Conservation (phyloP, 306 rosid genomes). For the Canavalia gladiata region DNA sequence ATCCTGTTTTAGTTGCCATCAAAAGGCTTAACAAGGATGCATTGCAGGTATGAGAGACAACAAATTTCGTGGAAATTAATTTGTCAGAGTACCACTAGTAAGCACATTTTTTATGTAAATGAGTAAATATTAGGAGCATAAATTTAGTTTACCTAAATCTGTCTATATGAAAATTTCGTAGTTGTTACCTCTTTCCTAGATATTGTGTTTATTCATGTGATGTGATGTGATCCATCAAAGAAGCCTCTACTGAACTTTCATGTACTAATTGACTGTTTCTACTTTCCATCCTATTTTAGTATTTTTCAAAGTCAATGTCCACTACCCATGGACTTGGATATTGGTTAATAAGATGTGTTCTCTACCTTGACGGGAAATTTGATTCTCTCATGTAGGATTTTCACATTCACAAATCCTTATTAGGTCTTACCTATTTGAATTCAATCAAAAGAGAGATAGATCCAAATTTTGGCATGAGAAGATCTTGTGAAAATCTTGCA, state of each 20-base stretch:
- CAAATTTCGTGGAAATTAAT: conserved; percentile 12
- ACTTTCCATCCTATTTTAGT: conserved; percentile 6
- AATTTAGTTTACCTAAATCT: background rate
- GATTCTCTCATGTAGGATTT: background rate
- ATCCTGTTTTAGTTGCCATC: conserved; percentile 69
- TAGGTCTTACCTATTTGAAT: background rate
- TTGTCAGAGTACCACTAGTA: background rate
- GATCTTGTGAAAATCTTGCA: background rate
- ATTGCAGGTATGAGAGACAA: conserved; percentile 68
- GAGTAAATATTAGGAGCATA: background rate
- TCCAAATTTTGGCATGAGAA: background rate
- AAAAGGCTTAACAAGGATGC: conserved; percentile 79
- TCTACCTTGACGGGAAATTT: background rate
- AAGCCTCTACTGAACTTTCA: conserved; percentile 8
- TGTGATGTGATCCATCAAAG: conserved; percentile 1
- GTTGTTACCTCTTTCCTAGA: background rate
- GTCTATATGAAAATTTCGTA: background rate
- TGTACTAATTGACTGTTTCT: background rate
- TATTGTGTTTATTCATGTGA: background rate
- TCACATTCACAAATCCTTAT: background rate
- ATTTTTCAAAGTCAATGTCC: background rate
- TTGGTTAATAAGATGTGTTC: background rate
- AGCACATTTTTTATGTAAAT: background rate
- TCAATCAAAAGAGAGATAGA: background rate
- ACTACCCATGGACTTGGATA: background rate